Evolutionary conservation across 2,329 filamentous ascomycete genomes (phyloP), one percentile per base, ranked within the genome.

Genomic region (Penicillium janthinellum): DNA sequence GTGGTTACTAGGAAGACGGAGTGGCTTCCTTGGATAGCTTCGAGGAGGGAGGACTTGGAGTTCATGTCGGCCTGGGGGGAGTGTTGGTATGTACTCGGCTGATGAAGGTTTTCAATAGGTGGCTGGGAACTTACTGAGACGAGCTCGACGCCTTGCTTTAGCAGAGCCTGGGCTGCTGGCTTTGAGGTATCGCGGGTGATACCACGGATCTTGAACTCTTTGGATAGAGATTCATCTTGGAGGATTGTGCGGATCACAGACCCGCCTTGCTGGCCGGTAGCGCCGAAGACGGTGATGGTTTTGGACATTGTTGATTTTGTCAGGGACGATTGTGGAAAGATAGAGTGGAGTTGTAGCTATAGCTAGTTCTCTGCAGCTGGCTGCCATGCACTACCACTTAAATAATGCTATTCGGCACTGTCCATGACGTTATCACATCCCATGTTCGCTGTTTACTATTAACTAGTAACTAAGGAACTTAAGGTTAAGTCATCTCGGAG

Each of bases 191-290:
- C 76, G 49, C 86, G 82, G 2, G 85, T 86, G 20, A 88, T 77
- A 49, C 78, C 86, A 34, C 85, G 83, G 41, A 88, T 75, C 5
- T 75, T 70, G 76, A 81, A 87, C 42, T 79, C 71, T 47, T 78
- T 73, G n/a, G 75, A 77, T 1, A 83, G 74, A 50, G 79, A 73
- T 0, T 81, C 71, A 66, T 77, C 74, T 25, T 69, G 63, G 11
- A 82, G 75, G 17, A 84, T 70, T 41, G 69, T 66, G 35, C 75
- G 71, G 53, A 84, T 81, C 48, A 88, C 78, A 8, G 83, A 84
- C 62, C 83, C 82, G 51, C 86, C 86, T 73, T 89, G 86, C 59
- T 83, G 81, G 59, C 86, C 84, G 17, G 85, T 88, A 45, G 84
- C 82, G 31, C 85, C 85, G 65, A 87, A 83, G 12, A 88, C 78